Percentiles rank a stretch among this genome's conserved stretches.
Conservation (phyloP, 129 eudicot species). For the Flaveria ramosissima region DNA sequence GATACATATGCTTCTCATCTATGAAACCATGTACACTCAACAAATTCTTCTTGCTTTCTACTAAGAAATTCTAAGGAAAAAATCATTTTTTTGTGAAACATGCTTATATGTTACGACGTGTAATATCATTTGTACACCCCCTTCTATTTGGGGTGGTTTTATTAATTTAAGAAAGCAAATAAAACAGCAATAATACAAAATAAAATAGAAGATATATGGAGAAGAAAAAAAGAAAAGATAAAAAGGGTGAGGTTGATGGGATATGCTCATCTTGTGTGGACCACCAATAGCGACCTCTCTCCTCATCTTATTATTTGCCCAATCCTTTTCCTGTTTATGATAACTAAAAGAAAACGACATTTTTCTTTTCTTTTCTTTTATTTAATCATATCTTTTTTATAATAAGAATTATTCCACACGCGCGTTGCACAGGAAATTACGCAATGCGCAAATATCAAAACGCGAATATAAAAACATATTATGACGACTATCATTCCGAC, state of each 20-base stretch:
- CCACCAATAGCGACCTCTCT: constrained; percentile 31
- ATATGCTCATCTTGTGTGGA: constrained; percentile 37
- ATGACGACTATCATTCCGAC: no score
- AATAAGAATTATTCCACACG: no score
- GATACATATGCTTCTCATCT: no score
- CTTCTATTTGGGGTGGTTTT: not conserved
- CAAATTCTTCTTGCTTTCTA: no score
- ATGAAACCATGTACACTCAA: no score
- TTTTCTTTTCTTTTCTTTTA: not conserved
- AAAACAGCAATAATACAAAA: constrained; percentile 7
- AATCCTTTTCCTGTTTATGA: constrained; percentile 27
- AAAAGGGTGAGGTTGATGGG: constrained; percentile 26
- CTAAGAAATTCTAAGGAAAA: no score
- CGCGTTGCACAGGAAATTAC: no score
- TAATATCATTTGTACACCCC: no score
- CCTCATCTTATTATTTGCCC: constrained; percentile 27
- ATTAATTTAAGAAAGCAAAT: not conserved
- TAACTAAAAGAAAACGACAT: constrained; percentile 31
- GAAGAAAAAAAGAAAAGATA: not conserved
- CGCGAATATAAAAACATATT: no score
- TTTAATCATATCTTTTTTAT: not conserved
- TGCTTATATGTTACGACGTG: no score
- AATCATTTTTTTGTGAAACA: no score
- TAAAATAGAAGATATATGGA: not conserved
- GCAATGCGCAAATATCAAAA: no score